These are phyloP conservation scores for Prunus yedoensis DNA, from an alignment of 331 rosid genomes.

Conservation along the genomic window DNA sequence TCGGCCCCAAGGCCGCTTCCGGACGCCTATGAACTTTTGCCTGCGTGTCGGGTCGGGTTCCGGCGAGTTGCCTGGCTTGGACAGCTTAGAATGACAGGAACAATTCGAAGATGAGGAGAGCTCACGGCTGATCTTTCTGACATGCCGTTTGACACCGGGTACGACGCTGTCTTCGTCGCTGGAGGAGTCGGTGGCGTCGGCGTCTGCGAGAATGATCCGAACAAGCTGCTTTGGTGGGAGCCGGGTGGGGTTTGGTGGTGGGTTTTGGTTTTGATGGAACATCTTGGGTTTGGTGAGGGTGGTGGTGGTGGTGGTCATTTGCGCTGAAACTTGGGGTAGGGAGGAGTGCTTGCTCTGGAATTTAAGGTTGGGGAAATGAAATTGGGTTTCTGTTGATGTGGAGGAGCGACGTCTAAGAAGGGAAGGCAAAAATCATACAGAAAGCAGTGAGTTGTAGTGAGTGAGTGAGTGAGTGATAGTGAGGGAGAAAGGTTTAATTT, in stretches of 20 bases:
- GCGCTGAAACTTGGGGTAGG: conserved; percentile 25
- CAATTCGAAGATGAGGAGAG: neutral
- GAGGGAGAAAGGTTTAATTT: too few species aligned
- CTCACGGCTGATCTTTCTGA: conserved; percentile 37
- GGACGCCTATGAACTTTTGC: conserved; percentile 54
- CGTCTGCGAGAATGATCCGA: conserved; percentile 63
- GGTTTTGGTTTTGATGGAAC: conserved; percentile 5
- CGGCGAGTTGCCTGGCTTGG: neutral
- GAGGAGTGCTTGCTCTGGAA: conserved; percentile 20
- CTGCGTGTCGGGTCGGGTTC: conserved; percentile 6
- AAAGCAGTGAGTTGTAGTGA: too few species aligned
- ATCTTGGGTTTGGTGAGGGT: conserved; percentile 6
- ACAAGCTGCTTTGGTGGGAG: conserved; percentile 38
- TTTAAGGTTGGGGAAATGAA: neutral
- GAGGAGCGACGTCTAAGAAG: too few species aligned
- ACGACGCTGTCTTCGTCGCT: conserved; percentile 32
- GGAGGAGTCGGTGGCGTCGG: conserved; percentile 74
- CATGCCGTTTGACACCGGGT: conserved; percentile 31
- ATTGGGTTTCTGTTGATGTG: neutral
- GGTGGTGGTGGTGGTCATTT: neutral
- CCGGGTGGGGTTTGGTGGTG: neutral
- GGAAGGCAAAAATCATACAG: too few species aligned
- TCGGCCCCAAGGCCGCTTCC: conserved; percentile 77
- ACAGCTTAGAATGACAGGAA: neutral
- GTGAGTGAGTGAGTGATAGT: too few species aligned